Evolutionary conservation across 179 eudicot species (phyloP).

Genomic region (Silene coronaria): DNA sequence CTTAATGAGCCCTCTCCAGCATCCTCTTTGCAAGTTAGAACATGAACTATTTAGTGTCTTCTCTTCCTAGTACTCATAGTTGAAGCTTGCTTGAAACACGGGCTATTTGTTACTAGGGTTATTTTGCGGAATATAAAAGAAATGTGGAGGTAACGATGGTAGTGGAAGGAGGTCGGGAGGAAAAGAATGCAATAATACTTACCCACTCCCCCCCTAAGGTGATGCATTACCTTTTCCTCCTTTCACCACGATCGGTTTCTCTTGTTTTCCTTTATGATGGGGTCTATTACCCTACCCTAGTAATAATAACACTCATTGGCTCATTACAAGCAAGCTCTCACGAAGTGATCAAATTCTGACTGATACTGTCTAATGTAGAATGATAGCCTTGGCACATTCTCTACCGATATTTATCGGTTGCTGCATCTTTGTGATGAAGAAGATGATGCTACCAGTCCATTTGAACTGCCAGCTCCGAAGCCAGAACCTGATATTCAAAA

Average conservation of each 20-base stretch:
- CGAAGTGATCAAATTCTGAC: conserved; percentile 6
- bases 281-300: not conserved
- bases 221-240: not conserved
- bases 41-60: not conserved
- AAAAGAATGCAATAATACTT: too few relatives aligned
- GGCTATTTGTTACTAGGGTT: too few relatives aligned
- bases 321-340: not conserved
- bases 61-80: conserved; percentile 6
- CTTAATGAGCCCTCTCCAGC: conserved; percentile 97
- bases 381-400: conserved; percentile 67
- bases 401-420: conserved; percentile 76
- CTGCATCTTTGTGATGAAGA: conserved; percentile 87
- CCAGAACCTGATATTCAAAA: conserved; percentile 66
- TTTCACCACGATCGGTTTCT: not conserved
- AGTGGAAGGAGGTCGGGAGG: too few relatives aligned
- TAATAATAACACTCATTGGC: not conserved
- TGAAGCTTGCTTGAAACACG: not conserved
- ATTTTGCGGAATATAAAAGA: too few relatives aligned
- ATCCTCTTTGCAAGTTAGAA: conserved; percentile 58
- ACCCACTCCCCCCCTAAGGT: too few relatives aligned
- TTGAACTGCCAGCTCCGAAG: conserved; percentile 55
- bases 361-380: conserved; percentile 44
- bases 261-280: not conserved
- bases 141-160: too few relatives aligned
- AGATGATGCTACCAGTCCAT: conserved; percentile 91